Conservation (phyloP, 495 filamentous ascomycete species). For the Trichoderma parareesei region DNA sequence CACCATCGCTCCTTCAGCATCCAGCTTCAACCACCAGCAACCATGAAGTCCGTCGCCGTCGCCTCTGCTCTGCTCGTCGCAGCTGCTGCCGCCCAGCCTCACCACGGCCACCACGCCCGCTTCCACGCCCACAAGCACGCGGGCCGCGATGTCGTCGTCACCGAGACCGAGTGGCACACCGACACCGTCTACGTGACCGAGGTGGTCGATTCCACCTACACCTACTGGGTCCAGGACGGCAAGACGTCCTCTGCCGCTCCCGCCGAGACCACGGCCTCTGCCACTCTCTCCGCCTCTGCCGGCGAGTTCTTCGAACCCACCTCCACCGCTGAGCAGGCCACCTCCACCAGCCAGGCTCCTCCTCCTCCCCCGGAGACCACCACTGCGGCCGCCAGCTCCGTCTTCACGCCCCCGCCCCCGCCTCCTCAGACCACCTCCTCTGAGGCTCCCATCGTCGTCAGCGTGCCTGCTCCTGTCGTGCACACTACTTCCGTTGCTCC, state of each 20-base stretch:
- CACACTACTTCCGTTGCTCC: conserved; percentile 2
- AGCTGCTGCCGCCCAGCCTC: conserved; percentile 37
- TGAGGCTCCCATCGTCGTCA: conserved; percentile 5
- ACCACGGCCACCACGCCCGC: conserved; percentile 28
- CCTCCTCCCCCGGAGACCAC: conserved; percentile 13
- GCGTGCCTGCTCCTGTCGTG: conserved; percentile 3
- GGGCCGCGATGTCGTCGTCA: conserved; percentile 35
- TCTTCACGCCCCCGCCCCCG: conserved; percentile 16
- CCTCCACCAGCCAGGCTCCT: conserved; percentile 13
- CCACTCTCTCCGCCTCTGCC: conserved; percentile 18
- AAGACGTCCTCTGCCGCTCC: conserved; percentile 14
- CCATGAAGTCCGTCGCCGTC: conserved; percentile 42
- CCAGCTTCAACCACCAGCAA: conserved; percentile 14
- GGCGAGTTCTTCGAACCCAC: conserved; percentile 34
- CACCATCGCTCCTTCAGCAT: neutral
- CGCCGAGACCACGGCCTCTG: conserved; percentile 12
- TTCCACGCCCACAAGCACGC: conserved; percentile 24
- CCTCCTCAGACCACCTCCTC: conserved; percentile 13
- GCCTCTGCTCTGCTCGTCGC: conserved; percentile 35
- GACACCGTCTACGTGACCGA: conserved; percentile 41
- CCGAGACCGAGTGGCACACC: conserved; percentile 39
- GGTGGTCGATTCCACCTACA: conserved; percentile 34
- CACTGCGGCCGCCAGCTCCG: conserved; percentile 15
- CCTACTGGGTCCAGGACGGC: conserved; percentile 29
- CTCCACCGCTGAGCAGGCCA: neutral